Evolutionary conservation across 1,284 basidiomycete genomes (phyloP).

Genomic region (Fistulinella cinereoalba): DNA sequence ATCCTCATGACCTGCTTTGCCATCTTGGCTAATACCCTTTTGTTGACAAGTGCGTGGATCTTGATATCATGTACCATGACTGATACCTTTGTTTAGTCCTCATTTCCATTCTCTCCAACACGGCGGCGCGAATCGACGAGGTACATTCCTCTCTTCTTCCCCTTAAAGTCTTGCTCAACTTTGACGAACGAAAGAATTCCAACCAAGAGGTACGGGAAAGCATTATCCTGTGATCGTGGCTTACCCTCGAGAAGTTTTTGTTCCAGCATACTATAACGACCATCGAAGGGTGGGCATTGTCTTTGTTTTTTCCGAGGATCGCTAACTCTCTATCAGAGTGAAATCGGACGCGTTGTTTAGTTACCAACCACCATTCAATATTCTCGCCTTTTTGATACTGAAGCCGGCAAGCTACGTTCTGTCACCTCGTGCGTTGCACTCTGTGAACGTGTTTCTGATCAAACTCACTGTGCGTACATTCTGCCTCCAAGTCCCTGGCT

Average conservation of each 20-base stretch:
- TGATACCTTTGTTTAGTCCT: slow-evolving; percentile 50
- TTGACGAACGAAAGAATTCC: slow-evolving; percentile 55
- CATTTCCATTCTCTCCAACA: slow-evolving; percentile 84
- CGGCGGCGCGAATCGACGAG: slow-evolving; percentile 75
- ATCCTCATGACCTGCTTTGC: slow-evolving; percentile 85
- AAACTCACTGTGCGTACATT: slow-evolving; percentile 50
- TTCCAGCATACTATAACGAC: slow-evolving; percentile 87
- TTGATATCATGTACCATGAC: neutral
- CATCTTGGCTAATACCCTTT: slow-evolving; percentile 74
- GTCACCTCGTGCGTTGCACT: slow-evolving; percentile 72
- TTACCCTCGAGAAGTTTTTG: slow-evolving; percentile 56
- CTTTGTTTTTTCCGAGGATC: neutral
- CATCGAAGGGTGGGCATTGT: slow-evolving; percentile 70
- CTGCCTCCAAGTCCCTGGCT: neutral
- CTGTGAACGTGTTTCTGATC: slow-evolving; percentile 80
- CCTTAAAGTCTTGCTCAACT: slow-evolving; percentile 2
- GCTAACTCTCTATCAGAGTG: slow-evolving; percentile 47
- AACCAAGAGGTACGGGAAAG: slow-evolving; percentile 62
- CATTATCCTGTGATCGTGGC: slow-evolving; percentile 1
- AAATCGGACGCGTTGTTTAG: slow-evolving; percentile 89
- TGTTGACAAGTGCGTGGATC: slow-evolving; percentile 65
- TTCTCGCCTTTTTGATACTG: slow-evolving; percentile 73
- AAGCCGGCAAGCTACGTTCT: slow-evolving; percentile 74
- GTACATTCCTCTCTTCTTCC: slow-evolving; percentile 42
- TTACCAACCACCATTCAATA: slow-evolving; percentile 85